Conservation (phyloP, 192 early-diverging fungal genomes). For the Haplosporangium gracile region DNA sequence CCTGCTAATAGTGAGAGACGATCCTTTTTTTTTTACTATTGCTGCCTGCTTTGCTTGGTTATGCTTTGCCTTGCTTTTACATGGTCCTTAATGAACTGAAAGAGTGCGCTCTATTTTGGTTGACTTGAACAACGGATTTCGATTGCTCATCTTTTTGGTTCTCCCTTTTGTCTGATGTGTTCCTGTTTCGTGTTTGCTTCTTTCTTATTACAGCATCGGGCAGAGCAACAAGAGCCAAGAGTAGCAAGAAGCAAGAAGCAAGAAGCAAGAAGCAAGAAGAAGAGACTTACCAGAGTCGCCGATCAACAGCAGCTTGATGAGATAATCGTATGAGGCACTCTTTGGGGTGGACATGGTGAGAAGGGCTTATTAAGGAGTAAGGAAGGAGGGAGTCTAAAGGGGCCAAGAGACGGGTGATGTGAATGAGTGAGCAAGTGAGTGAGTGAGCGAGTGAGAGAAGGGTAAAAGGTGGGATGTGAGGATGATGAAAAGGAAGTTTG, state of each 20-base stretch:
- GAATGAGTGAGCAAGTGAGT: neutral
- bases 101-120: neutral
- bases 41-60: neutral
- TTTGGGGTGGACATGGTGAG: conserved; percentile 80
- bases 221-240: neutral
- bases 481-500: neutral
- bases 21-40: neutral
- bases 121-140: too few relatives aligned
- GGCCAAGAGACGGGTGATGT: neutral
- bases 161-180: neutral
- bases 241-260: neutral
- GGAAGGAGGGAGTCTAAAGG: neutral
- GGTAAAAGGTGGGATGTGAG: neutral
- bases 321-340: conserved; percentile 97
- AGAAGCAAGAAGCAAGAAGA: neutral
- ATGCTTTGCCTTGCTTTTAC: neutral
- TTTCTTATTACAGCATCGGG: neutral
- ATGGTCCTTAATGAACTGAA: neutral
- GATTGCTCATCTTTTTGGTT: neutral
- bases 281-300: conserved; percentile 92
- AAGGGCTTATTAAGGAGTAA: neutral
- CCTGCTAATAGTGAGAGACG: neutral
- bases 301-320: conserved; percentile 98
- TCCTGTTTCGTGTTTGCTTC: neutral
- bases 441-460: neutral